Percentiles rank a stretch among this genome's conserved stretches.
Conservation (phyloP, 306 rosid genomes). For the Rosa persica region DNA sequence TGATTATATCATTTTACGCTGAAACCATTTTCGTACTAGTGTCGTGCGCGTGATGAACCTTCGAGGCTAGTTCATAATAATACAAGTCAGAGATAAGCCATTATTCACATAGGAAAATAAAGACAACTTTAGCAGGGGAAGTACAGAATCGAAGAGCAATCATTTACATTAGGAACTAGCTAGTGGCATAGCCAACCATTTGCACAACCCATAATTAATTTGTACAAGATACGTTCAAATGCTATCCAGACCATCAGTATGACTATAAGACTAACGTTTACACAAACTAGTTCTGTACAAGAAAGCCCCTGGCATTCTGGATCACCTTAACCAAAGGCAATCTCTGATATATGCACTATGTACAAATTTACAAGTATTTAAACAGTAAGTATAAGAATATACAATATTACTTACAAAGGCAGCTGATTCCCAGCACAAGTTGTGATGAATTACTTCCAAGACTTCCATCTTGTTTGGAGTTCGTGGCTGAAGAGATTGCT, state of each 20-base stretch:
- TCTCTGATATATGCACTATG: background rate
- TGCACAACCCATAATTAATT: background rate
- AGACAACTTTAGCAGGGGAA: background rate
- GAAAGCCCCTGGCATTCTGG: background rate
- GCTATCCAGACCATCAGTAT: background rate
- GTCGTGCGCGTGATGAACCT: too few species aligned
- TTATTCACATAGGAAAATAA: background rate
- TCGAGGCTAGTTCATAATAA: too few species aligned
- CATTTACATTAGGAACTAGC: background rate
- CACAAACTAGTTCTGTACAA: background rate
- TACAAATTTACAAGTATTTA: background rate
- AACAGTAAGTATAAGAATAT: background rate
- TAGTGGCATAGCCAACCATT: background rate
- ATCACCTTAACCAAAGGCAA: background rate
- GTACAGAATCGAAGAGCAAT: background rate
- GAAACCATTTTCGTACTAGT: too few species aligned
- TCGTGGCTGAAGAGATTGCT: constrained; percentile 12
- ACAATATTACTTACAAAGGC: background rate
- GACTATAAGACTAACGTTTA: background rate
- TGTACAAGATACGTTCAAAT: background rate
- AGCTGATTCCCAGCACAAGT: background rate
- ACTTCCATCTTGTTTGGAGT: constrained; percentile 28
- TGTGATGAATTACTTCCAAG: constrained; percentile 8
- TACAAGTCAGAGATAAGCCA: background rate
- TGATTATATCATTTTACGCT: background rate